Evolutionary conservation across 2,329 filamentous ascomycete species (phyloP), one percentile per base, ranked within the genome.

Genomic region (Calonectria pseudoreteaudii): DNA sequence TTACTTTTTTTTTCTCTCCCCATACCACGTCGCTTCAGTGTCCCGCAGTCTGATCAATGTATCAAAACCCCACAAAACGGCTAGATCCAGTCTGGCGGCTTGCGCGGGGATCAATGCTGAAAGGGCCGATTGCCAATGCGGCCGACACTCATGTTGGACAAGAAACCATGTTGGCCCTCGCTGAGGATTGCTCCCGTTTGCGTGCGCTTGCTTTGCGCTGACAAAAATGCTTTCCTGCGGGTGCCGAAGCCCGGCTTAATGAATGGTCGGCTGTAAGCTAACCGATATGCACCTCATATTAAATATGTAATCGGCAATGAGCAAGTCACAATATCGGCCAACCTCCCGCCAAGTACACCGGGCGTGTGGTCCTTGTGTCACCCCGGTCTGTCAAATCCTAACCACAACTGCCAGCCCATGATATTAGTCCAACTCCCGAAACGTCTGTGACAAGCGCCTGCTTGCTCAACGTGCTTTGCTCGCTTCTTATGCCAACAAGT

Each of bases 111-210:
- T 38, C 41, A 30, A 60, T 23, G 49, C n/a, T 30, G 50, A 64
- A 69, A 73, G 71, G 71, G 66, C 71, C 71, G 71, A 73, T 69
- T 73, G 66, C 60, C 60, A 73, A 62, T 47, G 60, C 66, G 66
- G 31, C 49, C 58, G 50, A 41, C 28, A 31, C 36, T 49, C 62
- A 56, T 58, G 38, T 60, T 53, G 36, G 56, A 65, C 47, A 47
- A 38, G 52, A 44, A 41, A 41, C 41, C 26, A 47, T 31, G 36
- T 64, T 64, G 38, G 26, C 11, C 36, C 23, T 31, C 41, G 36
- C 44, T 47, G 23, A 47, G 23, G 20, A 36, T n/a, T 34, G 18
- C 7, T 58, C 7, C 18, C 14, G 18, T 20, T 31, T 65, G 26
- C 23, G 18, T 53, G 50, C 14, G 50, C 13, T 34, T 65, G 60